Percentiles rank a stretch among this genome's conserved stretches.
Conservation (phyloP, 2,329 filamentous ascomycete genomes). For the Curvularia spicifera region DNA sequence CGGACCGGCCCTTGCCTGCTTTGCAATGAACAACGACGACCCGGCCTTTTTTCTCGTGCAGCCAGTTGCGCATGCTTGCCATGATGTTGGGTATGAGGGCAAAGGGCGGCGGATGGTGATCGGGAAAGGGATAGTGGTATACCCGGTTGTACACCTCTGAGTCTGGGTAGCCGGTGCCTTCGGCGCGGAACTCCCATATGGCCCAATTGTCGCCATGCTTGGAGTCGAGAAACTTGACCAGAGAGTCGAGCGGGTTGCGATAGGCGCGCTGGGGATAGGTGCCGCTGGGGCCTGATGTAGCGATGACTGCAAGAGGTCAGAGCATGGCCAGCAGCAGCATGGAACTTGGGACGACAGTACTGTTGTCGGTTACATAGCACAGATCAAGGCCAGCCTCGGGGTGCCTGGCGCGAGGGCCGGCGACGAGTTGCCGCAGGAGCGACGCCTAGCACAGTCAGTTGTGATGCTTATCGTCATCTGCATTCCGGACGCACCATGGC, state of each 20-base stretch:
- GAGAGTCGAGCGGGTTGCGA: slow-evolving; percentile 85
- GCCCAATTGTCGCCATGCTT: slow-evolving; percentile 83
- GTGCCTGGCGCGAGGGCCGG: slow-evolving; percentile 82
- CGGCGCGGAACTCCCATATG: slow-evolving; percentile 97
- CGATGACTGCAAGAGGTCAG: slow-evolving; percentile 60
- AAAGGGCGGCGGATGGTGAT: slow-evolving; percentile 96
- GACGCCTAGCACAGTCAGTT: slow-evolving; percentile 37
- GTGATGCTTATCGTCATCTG: neutral
- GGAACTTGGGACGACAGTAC: slow-evolving; percentile 51
- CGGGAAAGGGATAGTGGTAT: slow-evolving; percentile 92
- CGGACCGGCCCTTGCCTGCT: slow-evolving; percentile 91
- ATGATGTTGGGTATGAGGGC: slow-evolving; percentile 85
- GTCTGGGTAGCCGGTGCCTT: slow-evolving; percentile 95
- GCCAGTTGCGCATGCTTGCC: slow-evolving; percentile 91
- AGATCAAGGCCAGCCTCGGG: slow-evolving; percentile 88
- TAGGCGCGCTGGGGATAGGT: slow-evolving; percentile 92
- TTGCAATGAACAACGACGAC: slow-evolving; percentile 97
- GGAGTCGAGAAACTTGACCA: slow-evolving; percentile 85
- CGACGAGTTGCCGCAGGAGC: slow-evolving; percentile 87
- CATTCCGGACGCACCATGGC: slow-evolving; percentile 10
- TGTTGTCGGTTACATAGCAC: slow-evolving; percentile 91
- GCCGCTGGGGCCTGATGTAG: slow-evolving; percentile 85
- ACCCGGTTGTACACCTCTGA: slow-evolving; percentile 84
- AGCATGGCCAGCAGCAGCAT: slow-evolving; percentile 19
- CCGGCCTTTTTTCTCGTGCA: slow-evolving; percentile 61